Evolutionary conservation across 805 yeast species (phyloP), one percentile per base, ranked within the genome.

Genomic region (Kurtzmaniella cleridarum): DNA sequence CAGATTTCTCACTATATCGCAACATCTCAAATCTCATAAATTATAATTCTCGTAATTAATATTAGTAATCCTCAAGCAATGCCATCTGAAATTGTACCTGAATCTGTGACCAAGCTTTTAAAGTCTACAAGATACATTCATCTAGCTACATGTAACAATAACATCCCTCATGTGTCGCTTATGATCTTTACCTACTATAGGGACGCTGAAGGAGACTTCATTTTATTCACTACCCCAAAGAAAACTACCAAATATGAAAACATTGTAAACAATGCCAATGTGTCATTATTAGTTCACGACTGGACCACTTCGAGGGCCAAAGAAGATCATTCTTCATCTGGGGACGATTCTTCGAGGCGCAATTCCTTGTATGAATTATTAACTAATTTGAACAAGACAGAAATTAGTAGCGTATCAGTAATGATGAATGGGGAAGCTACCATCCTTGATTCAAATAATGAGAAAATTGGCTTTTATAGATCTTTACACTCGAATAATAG

Each of bases 241-340:
- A 62, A 73, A 39, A 87, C 97, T 8, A 78, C 78, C 42, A 91
- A 90, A 62, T 86, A 74, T 59, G 61, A 71, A 27, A 90, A 91
- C 60, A 75, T 91, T 36, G 45, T 58, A 11, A 60, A 62, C 29
- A 91, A 91, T 55, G 89, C 91, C 7, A 72, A 76, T 31, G 96
- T 91, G 5, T 83, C 96, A 0, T 57, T 91, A 33, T 68, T 91
- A 43, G 78, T 91, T 32, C 98, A 91, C 56, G 98, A 91, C 52
- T 90, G 96, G 96, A 75, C 52, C 2, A 50, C 56, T 2, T 40
- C 40, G n/a, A 12, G 11, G 12, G 15, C 27, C 4, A 27, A 23
- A n/a, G 45, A 18, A 14, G 28, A 14, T 3, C 7, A n/a, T 13
- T 20, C 26, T 62, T n/a, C 5, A 10, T 3, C 12, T 17, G 14